Base-by-base conservation (phyloP, 108 stramenopile species). In the Poteriospumella lacustris region DNA sequence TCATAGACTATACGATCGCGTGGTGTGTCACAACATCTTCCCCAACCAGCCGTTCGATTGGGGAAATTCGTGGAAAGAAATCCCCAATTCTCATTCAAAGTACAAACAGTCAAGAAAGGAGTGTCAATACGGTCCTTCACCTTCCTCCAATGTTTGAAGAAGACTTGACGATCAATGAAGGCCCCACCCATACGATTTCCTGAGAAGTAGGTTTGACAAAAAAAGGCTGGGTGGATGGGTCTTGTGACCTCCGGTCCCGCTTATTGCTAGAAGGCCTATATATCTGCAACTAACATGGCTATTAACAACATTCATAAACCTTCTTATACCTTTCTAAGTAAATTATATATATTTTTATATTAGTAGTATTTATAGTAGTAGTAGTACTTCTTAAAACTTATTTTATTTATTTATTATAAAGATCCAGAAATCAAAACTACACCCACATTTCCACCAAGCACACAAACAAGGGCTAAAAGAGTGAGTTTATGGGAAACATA, bases 21-120 rank as follows among this genome's bases (percentile, higher is more conserved):
- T 52, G 44, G 70, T 26, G 40, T 15, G 28, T 73, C 31, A 73
- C 44, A 56, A 33, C 47, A 73, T 73, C 41, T 39, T 44, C 70
- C 70, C 70, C 70, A 73, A 44, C 47, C 44, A n/a, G 47, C 47
- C 31, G 70, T 73, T 26, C 70, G 43, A 73, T 73, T 73, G 41
- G 70, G 70, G 41, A 73, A 73, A 33, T 44, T 56, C 41, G 70
- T 52, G 36, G 44, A 52, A 26, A 73, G 28, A 15, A 44, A 42
- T 42, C 70, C 70, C 70, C 70, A 73, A 73, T 73, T 73, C 47
- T 73, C 70, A 56, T 73, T 73, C 47, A 39, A 15, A n/a, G 70
- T 33, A 73, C 70, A 73, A 42, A 73, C 70, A 56, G 43, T 26
- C 15, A 73, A 29, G 31, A 56, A 44, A 29, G 70, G 70, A 42